Evolutionary conservation across 75 land plant genomes (phyloP).

Genomic region (Picea sitchensis): DNA sequence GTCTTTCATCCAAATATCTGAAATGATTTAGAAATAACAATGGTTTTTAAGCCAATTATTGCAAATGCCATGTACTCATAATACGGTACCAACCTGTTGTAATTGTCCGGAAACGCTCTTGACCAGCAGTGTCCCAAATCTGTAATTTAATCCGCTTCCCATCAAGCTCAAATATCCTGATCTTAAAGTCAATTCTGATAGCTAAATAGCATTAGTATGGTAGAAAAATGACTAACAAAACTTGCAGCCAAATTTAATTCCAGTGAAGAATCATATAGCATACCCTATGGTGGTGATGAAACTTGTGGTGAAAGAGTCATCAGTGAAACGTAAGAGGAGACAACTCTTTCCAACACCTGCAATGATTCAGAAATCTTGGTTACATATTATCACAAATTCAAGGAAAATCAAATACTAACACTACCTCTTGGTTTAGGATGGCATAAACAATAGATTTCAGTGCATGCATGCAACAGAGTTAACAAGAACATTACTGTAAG

Average conservation of each 20-base stretch:
- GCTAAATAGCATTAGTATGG: slow-evolving; percentile 8
- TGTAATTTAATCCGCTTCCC: slow-evolving; percentile 72
- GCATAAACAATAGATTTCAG: neutral
- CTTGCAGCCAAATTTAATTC: neutral
- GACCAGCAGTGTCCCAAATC: slow-evolving; percentile 85
- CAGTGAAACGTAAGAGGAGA: slow-evolving; percentile 70
- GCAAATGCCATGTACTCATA: neutral
- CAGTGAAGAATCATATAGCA: neutral
- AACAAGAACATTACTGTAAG: neutral
- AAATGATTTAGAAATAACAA: neutral
- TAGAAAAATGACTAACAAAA: slow-evolving; percentile 8
- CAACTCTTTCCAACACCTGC: slow-evolving; percentile 87
- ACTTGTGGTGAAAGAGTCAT: slow-evolving; percentile 81
- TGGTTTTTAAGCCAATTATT: neutral
- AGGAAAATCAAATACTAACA: neutral
- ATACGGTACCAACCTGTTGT: slow-evolving; percentile 41
- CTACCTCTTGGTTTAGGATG: neutral
- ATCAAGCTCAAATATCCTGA: slow-evolving; percentile 72
- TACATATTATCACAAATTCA: neutral
- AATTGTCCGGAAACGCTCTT: slow-evolving; percentile 73
- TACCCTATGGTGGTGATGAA: slow-evolving; percentile 88
- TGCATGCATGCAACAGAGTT: neutral
- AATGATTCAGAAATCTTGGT: slow-evolving; percentile 4
- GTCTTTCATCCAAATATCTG: neutral
- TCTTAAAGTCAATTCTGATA: slow-evolving; percentile 74